These are phyloP conservation scores for Aureobasidium sp. DNA, from an alignment of 2,329 filamentous ascomycete species.

Conservation along the genomic window DNA sequence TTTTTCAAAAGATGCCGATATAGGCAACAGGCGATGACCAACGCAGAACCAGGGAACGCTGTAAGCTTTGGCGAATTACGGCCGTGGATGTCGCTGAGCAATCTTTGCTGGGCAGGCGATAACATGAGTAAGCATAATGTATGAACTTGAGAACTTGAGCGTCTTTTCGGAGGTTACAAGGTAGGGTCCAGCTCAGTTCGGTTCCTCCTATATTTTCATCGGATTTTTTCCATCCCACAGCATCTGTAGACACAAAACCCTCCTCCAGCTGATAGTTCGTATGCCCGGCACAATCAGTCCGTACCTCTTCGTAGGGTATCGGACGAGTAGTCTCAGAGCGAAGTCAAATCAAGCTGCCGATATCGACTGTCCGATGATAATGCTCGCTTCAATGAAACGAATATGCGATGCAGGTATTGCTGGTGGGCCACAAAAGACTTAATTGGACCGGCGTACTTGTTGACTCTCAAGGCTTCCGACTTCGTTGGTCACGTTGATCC, in stretches of 20 bases:
- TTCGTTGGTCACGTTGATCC: not conserved
- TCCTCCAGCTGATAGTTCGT: too few relatives aligned
- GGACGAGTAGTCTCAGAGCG: slow-evolving; percentile 1
- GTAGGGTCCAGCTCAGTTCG: not conserved
- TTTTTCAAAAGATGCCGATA: not conserved
- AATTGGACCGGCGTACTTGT: not conserved
- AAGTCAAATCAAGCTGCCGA: slow-evolving; percentile 8
- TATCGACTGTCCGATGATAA: not conserved
- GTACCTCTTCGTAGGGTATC: slow-evolving; percentile 8
- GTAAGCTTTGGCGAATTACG: not conserved
- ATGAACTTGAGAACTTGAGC: not conserved
- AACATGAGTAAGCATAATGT: not conserved
- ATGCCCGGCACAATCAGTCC: slow-evolving; percentile 2
- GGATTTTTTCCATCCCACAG: not conserved
- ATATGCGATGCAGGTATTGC: not conserved
- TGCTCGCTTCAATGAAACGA: not conserved
- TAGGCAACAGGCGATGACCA: not conserved
- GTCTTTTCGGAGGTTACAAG: not conserved
- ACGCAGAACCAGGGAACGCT: not conserved
- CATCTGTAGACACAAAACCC: not conserved
- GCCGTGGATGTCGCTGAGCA: not conserved
- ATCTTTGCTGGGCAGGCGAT: not conserved
- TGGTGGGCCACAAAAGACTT: not conserved
- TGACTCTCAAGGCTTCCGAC: not conserved
- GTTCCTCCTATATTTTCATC: not conserved